Base-by-base conservation (phyloP, 2,329 filamentous ascomycete genomes). In the Alternaria burnsii region DNA sequence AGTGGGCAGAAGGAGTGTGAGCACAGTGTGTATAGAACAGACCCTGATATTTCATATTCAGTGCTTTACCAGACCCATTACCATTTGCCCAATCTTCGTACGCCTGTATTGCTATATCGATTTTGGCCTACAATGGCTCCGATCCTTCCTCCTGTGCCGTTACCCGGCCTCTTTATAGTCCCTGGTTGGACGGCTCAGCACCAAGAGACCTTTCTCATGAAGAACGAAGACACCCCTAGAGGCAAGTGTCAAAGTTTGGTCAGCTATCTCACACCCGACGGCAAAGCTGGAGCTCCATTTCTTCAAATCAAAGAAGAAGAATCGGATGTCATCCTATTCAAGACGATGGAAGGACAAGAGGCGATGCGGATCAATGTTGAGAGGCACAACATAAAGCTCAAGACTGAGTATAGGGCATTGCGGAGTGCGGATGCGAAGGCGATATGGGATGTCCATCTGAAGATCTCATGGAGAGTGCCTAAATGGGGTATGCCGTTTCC, bases 321-420 rank as follows among this genome's bases (percentile, higher is more conserved):
- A 12, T 43, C n/a, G 8, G 54, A 62, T 7, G 51, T 57, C 1
- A 54, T 69, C 18, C 46, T 55, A 7, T 70, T 72, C 47, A 50
- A 54, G 24, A 62, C 57, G 14, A 53, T 59, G 55, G 43, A 62
- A 4, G 65, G 64, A 4, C 43, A 58, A 20, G 65, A 69, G 36
- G 58, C 67, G 5, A 67, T 71, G 61, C 48, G 56, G 1, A 66
- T 68, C 18, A 54, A 64, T 3, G 64, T 65, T 38, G 26, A 68
- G 16, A 38, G 22, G 7, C 63, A 67, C 22, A 42, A 18, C 1
- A 64, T 55, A 18, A 41, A 41, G 38, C 47, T 62, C 46, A 24
- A 51, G 28, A 44, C 55, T 3, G 65, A 62, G 30, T 71, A 71
- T 51, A 62, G 59, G 26, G 69, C 58, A 5, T 54, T 67, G 54